Evolutionary conservation across 179 eudicot genomes (phyloP).

Genomic region (Silene noctiflora): DNA sequence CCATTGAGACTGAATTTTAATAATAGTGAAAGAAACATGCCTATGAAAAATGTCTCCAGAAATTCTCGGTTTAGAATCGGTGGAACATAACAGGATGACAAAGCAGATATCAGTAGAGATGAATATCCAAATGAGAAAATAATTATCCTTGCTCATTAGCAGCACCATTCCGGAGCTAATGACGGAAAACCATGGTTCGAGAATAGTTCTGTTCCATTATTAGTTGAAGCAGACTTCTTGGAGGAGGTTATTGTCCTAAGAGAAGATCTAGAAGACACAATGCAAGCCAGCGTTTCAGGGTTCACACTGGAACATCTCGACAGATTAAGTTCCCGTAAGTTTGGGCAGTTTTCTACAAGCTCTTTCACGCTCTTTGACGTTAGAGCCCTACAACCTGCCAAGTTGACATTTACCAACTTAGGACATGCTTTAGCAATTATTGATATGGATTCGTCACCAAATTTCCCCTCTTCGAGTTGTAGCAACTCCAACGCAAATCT

Average conservation of each 20-base stretch:
- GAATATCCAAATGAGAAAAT: not conserved
- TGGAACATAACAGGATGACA: not conserved
- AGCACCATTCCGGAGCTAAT: not conserved
- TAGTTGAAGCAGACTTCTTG: not conserved
- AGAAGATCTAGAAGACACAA: slow-evolving; percentile 1
- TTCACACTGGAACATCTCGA: not conserved
- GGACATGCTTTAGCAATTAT: slow-evolving; percentile 2
- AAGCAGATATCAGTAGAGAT: not conserved
- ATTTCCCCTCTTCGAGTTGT: not conserved
- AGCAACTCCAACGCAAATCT: not conserved
- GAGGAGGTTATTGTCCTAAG: not conserved
- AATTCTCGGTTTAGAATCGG: not conserved
- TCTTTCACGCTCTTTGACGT: slow-evolving; percentile 6
- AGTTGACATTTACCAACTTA: not conserved
- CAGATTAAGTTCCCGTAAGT: slow-evolving; percentile 3
- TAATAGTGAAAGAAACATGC: not conserved
- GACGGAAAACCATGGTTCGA: not conserved
- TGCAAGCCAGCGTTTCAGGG: not conserved
- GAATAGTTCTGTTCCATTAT: not conserved
- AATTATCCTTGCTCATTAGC: not conserved
- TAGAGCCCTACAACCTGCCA: not conserved
- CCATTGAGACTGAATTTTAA: not conserved
- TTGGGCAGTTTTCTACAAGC: not conserved
- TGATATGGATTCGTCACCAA: not conserved
- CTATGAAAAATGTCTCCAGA: not conserved